phyloP scores from a whole-genome alignment of 2,329 filamentous ascomycete genomes.

The Aspergillus spinulosporus region DNA sequence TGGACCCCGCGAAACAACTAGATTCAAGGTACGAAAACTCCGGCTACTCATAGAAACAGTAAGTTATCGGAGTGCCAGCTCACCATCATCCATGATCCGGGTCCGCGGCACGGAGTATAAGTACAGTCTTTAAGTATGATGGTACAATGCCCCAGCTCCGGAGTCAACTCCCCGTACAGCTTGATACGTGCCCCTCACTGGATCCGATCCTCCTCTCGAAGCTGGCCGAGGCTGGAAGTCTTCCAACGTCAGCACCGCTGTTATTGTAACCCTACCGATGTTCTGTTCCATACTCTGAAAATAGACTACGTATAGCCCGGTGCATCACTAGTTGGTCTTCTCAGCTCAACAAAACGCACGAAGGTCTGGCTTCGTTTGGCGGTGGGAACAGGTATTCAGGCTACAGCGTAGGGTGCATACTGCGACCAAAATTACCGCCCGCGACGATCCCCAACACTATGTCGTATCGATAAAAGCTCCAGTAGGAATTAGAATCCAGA shows the following conservation, averaged over 20 bases:
- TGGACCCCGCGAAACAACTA: not conserved
- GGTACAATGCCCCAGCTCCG: not conserved
- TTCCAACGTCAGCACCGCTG: not conserved
- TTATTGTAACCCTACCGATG: not conserved
- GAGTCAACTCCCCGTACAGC: not conserved
- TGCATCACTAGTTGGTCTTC: not conserved
- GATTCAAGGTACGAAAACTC: not conserved
- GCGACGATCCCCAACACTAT: constrained; percentile 23
- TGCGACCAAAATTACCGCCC: constrained; percentile 23
- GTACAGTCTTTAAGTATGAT: not conserved
- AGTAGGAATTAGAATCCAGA: constrained; percentile 18
- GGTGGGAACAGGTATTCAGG: constrained; percentile 25
- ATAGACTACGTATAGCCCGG: not conserved
- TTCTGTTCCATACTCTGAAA: too few species aligned
- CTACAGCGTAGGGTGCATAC: constrained; percentile 30
- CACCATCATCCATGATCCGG: not conserved
- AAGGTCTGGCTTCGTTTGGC: not conserved
- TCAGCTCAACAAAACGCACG: constrained; percentile 17
- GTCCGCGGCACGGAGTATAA: constrained; percentile 2
- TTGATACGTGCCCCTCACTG: not conserved
- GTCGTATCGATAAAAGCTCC: constrained; percentile 12
- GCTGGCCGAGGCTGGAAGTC: not conserved
- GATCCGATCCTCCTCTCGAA: not conserved
- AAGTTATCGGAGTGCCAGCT: not conserved
- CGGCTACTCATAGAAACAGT: not conserved